Percentiles rank a stretch among this genome's conserved stretches.
phyloP scores from a whole-genome alignment of 352 stramenopile species.

The Globisporangium polare region DNA sequence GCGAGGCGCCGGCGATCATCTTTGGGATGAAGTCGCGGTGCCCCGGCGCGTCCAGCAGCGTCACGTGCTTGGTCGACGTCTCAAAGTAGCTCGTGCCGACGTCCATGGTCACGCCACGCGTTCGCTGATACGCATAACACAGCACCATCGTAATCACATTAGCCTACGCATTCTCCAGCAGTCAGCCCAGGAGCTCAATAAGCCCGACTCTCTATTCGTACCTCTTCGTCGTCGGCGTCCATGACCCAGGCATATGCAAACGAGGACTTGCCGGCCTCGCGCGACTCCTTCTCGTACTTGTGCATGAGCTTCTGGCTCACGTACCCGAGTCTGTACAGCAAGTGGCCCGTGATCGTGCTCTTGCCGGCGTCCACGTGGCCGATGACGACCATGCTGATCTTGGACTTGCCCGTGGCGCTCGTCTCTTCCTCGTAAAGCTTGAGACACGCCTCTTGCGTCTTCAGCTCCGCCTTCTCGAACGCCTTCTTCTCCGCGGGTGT shows the following conservation, averaged over 20 bases:
- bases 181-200: neutral
- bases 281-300: conserved; percentile 91
- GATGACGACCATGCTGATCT: conserved; percentile 95
- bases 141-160: neutral
- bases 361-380: conserved; percentile 98
- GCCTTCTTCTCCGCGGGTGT: conserved; percentile 54
- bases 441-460: conserved; percentile 55
- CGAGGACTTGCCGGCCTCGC: conserved; percentile 91
- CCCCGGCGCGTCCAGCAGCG: conserved; percentile 95
- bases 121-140: conserved; percentile 49
- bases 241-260: conserved; percentile 96
- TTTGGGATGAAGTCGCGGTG: conserved; percentile 97
- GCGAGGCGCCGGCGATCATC: conserved; percentile 95
- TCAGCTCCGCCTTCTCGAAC: conserved; percentile 66
- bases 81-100: conserved; percentile 93
- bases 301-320: conserved; percentile 86
- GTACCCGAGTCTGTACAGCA: conserved; percentile 91
- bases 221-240: conserved; percentile 84
- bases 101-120: conserved; percentile 98
- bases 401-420: conserved; percentile 48
- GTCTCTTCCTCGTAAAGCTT: conserved; percentile 43
- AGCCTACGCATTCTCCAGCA: neutral
- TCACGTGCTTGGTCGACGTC: conserved; percentile 89
- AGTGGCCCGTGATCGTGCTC: conserved; percentile 95
- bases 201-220: conserved; percentile 4